Percentiles rank a stretch among this genome's conserved stretches.
Evolutionary conservation across 179 eudicot species (phyloP).

Genomic region (Spergularia azorica): DNA sequence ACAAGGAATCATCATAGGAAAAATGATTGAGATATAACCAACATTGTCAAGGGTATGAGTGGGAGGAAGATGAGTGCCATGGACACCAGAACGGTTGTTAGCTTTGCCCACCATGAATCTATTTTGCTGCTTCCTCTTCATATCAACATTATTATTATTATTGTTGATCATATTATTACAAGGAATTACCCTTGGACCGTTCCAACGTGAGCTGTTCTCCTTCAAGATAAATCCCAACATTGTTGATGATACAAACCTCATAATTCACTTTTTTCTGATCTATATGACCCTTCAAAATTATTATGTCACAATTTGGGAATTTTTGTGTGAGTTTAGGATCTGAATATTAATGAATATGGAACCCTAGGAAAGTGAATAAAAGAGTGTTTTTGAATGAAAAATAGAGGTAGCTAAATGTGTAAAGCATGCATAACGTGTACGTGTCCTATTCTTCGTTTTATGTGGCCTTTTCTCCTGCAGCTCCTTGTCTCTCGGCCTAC

Average conservation of each 20-base stretch:
- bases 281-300: background rate
- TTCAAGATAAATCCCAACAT: slow-evolving; percentile 20
- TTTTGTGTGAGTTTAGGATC: background rate
- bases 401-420: slow-evolving; percentile 3
- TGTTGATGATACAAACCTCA: slow-evolving; percentile 21
- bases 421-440: slow-evolving; percentile 27
- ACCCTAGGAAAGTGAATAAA: background rate
- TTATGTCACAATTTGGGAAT: background rate
- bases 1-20: too few relatives aligned
- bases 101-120: slow-evolving; percentile 44
- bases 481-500: background rate
- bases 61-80: slow-evolving; percentile 43
- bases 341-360: background rate
- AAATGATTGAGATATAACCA: background rate
- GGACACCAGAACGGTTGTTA: slow-evolving; percentile 49
- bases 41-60: slow-evolving; percentile 33
- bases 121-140: slow-evolving; percentile 22
- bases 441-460: slow-evolving; percentile 16
- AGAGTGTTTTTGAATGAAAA: background rate
- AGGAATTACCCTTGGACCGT: background rate
- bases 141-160: background rate
- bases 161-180: background rate
- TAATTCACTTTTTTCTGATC: background rate
- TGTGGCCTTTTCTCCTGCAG: background rate
- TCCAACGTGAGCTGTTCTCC: slow-evolving; percentile 9